These are phyloP conservation scores for Exophiala viscosa DNA, from an alignment of 2,329 filamentous ascomycete genomes.

Conservation along the genomic window DNA sequence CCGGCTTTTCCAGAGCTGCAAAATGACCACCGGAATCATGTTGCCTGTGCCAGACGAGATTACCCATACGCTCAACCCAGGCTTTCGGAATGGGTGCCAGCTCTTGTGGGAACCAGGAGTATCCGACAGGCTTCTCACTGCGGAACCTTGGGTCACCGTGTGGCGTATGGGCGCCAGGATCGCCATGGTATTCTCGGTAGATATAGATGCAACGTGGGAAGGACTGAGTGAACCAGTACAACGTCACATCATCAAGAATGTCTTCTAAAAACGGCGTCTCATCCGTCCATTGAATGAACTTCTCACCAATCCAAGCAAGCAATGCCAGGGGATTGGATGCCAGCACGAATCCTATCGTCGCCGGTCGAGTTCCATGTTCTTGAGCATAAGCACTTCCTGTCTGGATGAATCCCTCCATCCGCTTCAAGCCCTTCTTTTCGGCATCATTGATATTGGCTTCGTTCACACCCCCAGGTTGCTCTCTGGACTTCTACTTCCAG, in stretches of 20 bases:
- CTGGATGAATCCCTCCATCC: slow-evolving; percentile 38
- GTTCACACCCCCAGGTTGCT: too few species aligned
- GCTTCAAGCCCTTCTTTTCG: slow-evolving; percentile 14
- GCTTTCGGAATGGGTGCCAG: slow-evolving; percentile 37
- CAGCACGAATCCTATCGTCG: slow-evolving; percentile 55
- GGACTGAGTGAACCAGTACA: slow-evolving; percentile 39
- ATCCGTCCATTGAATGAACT: slow-evolving; percentile 36
- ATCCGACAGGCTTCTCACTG: slow-evolving; percentile 46
- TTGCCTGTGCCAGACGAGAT: slow-evolving; percentile 11
- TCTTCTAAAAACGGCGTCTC: slow-evolving; percentile 31
- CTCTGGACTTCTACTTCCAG: too few species aligned
- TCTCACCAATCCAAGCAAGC: slow-evolving; percentile 49
- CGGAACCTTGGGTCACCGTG: slow-evolving; percentile 30
- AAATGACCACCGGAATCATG: slow-evolving; percentile 49
- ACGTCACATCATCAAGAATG: slow-evolving; percentile 34
- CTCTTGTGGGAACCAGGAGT: slow-evolving; percentile 46
- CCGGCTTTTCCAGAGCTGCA: slow-evolving; percentile 43
- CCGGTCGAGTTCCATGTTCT: slow-evolving; percentile 53
- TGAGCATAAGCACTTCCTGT: slow-evolving; percentile 49
- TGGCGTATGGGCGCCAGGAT: background rate
- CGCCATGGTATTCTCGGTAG: slow-evolving; percentile 25
- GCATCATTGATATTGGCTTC: too few species aligned
- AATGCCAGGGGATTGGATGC: slow-evolving; percentile 53
- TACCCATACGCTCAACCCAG: slow-evolving; percentile 17
- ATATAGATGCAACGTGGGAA: slow-evolving; percentile 34